These are phyloP conservation scores for Aschersonia sp. DNA, from an alignment of 2,329 filamentous ascomycete species.

Conservation along the genomic window DNA sequence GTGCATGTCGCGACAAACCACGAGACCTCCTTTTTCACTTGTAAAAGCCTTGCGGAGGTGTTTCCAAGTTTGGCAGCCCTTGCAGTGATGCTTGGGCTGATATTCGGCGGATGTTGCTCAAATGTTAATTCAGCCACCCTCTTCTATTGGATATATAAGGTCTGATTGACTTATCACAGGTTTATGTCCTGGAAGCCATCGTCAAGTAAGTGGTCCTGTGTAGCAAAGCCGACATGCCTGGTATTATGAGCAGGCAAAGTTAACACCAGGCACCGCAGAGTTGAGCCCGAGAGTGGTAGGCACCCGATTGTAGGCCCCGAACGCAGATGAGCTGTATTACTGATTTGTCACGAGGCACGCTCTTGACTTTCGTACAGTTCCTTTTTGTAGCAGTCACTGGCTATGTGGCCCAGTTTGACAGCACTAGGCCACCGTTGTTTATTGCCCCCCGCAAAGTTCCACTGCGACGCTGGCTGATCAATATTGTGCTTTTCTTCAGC, in stretches of 20 bases:
- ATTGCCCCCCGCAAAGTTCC: constrained; percentile 68
- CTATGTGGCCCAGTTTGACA: constrained; percentile 60
- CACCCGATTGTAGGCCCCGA: no score
- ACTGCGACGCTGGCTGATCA: constrained; percentile 69
- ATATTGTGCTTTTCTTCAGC: constrained; percentile 78
- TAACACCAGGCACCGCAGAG: constrained; percentile 29
- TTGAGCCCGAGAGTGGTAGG: constrained; percentile 70
- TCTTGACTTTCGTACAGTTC: constrained; percentile 83
- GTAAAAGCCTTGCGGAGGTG: background rate
- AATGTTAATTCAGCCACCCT: constrained; percentile 45
- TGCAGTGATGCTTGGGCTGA: constrained; percentile 60
- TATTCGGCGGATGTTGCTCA: constrained; percentile 91
- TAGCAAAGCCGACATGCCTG: background rate
- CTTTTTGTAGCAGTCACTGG: constrained; percentile 68
- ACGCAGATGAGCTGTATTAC: background rate
- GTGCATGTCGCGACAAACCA: no score
- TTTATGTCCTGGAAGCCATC: constrained; percentile 92
- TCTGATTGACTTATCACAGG: constrained; percentile 33
- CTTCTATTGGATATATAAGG: background rate
- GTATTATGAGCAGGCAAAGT: background rate
- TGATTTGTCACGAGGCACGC: constrained; percentile 42
- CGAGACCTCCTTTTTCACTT: background rate
- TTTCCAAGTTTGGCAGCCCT: constrained; percentile 32
- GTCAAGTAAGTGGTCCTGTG: constrained; percentile 55
- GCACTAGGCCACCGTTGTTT: constrained; percentile 52